Conservation (phyloP, 2,329 filamentous ascomycete species). For the Fusarium temperatum region DNA sequence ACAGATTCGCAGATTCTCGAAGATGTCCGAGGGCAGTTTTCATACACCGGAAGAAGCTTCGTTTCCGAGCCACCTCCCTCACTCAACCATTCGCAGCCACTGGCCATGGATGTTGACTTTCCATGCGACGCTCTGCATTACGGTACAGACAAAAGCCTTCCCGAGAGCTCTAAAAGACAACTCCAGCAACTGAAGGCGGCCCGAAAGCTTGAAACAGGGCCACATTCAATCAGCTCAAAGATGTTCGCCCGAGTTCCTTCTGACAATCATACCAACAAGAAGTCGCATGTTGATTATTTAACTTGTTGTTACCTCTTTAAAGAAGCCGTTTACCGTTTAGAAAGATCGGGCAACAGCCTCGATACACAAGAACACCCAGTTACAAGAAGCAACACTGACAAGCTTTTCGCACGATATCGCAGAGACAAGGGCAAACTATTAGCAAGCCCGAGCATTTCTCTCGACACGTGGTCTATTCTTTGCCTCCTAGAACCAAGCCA, state of each 20-base stretch:
- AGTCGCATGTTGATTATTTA: neutral
- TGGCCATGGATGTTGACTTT: accelerated
- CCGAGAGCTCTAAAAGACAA: accelerated
- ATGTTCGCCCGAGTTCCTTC: accelerated
- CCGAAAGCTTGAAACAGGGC: accelerated
- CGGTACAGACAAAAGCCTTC: neutral
- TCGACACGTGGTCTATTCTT: neutral
- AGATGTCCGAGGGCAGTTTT: accelerated
- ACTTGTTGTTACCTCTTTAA: neutral
- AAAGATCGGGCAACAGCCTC: accelerated
- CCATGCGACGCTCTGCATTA: neutral
- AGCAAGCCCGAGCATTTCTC: accelerated
- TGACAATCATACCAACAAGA: accelerated
- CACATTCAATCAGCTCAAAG: accelerated
- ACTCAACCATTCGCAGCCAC: accelerated
- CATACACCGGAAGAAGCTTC: accelerated
- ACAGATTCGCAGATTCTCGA: accelerated
- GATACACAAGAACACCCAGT: accelerated
- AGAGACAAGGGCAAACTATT: neutral
- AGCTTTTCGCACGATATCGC: accelerated
- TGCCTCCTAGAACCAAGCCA: neutral
- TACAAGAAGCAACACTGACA: accelerated
- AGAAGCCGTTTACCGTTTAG: accelerated
- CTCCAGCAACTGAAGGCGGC: accelerated
- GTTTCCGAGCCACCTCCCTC: accelerated